These are phyloP conservation scores for Saccharomyces cerevisiae DNA, from an alignment of 805 yeast species.

Conservation along the genomic window DNA sequence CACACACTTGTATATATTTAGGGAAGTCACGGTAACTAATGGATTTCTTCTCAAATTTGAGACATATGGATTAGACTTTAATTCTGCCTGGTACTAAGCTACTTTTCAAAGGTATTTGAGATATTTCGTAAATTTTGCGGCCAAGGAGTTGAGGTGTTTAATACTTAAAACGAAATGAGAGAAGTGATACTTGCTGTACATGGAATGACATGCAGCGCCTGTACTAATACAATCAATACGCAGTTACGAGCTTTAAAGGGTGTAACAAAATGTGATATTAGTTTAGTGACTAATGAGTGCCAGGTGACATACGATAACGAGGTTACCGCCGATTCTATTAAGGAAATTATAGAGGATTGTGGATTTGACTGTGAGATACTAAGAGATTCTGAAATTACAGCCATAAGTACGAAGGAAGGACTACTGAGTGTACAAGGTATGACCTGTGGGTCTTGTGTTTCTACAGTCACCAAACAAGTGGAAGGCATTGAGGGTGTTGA, in stretches of 20 bases:
- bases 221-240: conserved; percentile 57
- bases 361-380: conserved; percentile 50
- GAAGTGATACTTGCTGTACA: conserved; percentile 22
- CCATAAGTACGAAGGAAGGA: neutral
- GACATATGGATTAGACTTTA: neutral
- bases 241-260: conserved; percentile 43
- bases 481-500: conserved; percentile 42
- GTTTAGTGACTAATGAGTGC: conserved; percentile 71
- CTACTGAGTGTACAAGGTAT: conserved; percentile 46
- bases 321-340: conserved; percentile 30
- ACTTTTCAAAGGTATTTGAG: neutral
- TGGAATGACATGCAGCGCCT: conserved; percentile 94
- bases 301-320: conserved; percentile 40
- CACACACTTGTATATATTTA: neutral
- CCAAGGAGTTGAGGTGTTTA: neutral
- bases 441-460: conserved; percentile 87
- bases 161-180: conserved; percentile 4
- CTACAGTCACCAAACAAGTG: conserved; percentile 53
- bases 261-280: conserved; percentile 49
- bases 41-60: neutral
- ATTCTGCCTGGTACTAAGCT: neutral
- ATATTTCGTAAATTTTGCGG: neutral
- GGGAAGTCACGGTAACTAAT: neutral
- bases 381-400: conserved; percentile 1
- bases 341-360: conserved; percentile 57